Evolutionary conservation across 257 asterid species (phyloP), one percentile per base, ranked within the genome.

Genomic region (Solanum bulbocastanum): DNA sequence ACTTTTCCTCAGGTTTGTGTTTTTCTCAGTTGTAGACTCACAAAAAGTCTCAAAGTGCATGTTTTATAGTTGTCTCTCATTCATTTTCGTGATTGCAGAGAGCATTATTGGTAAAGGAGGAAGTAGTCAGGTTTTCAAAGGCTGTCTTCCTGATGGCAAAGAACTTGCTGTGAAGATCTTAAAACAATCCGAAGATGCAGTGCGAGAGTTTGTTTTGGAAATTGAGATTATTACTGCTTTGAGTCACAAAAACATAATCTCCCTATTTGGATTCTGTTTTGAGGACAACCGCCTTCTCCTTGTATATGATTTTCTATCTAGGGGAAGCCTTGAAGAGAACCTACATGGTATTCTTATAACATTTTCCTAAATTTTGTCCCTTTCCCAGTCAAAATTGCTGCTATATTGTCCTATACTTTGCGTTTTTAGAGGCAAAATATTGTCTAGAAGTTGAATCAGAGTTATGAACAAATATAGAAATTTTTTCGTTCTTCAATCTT

Each of bases 321-420:
- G 98, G 93, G 99, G 99, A 90, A 96, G 99, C 96, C 99, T 97
- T n/a, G 99, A 96, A 92, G 99, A 95, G 84, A 97, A 94, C 74
- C 96, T 97, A 90, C 95, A 97, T 35, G 98, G 99, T 96, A 96
- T 40, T 88, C 32, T 74, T 33, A 36, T 85, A 72, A 6, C 27
- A 52, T 65, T 23, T 72, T 71, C 42, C 75, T 30, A 79, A n/a
- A 25, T 1, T 7, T 79, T 79, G 65, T 4, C 16, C 18, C 84
- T 42, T 79, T 44, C 1, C 84, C n/a, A 0, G 23, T 76, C 39
- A 27, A 25, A 42, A 12, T 79, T 79, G 14, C 60, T 79, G 6
- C 65, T 6, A 78, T n/a, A 40, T 42, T 4, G 16, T 78, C 84
- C 84, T 78, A 42, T 44, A 27, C 9, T n/a, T 42, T 14, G 14